Evolutionary conservation across 192 early-diverging fungal genomes (phyloP), one percentile per base, ranked within the genome.

Genomic region (Gonapodya sp.): DNA sequence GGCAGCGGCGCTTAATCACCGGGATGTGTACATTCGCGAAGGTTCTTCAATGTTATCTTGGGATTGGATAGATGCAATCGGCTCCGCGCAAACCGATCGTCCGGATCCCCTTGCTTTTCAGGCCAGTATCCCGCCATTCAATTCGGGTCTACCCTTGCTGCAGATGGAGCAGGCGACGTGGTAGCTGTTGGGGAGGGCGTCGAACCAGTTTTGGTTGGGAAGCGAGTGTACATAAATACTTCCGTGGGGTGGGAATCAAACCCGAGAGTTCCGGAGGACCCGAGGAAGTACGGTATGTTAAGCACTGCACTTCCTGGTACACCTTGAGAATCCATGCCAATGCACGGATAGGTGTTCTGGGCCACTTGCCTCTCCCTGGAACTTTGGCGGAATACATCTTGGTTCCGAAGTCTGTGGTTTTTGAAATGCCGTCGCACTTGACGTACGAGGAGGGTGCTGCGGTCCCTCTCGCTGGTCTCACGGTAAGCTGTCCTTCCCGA

Each of bases 401-500:
- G 2, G 86, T 92, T 2, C 80, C 82, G n/a, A 73, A 82, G 2
- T 79, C 83, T 0, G 84, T 90, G 18, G 81, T 93, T 1, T 84
- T 88, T 37, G 82, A 83, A 31, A 86, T 85, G 0, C 93, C 93
- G 8, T 81, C 80, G 1, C 92, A 93, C 79, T 83, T 94, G 46
- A 85, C 90, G 30, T 83, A 84, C 35, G 84, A 81, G 18, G 88
- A 94, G 81, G 92, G 88, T 0, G 91, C 93, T 2, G 92, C 93
- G 74, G 78, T 94, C 30, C 92, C 93, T 1, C 82, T 94, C 1
- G 93, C 93, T 31, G 93, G 89, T 35, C 82, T 91, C 78, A 90
- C 90, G 75, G 75, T 77, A 33, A 33, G 75, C 75, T 34, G 18
- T 34, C 2, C 31, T 16, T 34, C 18, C 8, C 34, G 30, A 14